These are phyloP conservation scores for Prunus fruticosa DNA, from an alignment of 306 rosid genomes.

Conservation along the genomic window DNA sequence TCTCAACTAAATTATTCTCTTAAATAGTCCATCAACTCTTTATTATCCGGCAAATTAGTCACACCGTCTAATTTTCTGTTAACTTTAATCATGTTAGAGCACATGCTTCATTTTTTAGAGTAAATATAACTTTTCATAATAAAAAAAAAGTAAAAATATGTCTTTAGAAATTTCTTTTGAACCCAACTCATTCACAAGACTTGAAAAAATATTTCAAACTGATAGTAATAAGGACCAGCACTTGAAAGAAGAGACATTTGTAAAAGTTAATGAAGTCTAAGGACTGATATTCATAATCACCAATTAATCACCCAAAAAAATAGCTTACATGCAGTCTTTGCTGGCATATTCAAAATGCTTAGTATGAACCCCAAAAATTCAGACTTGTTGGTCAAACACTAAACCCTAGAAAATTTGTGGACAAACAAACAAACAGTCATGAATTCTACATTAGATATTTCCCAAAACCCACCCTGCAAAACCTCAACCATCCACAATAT, in stretches of 20 bases:
- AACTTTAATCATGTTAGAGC: too few species aligned
- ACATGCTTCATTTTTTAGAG: too few species aligned
- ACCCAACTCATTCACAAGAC: neutral
- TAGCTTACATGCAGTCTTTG: neutral
- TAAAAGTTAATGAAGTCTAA: too few species aligned
- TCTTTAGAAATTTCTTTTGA: neutral
- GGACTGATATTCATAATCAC: too few species aligned
- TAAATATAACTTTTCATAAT: neutral
- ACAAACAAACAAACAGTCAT: neutral
- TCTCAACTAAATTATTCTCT: too few species aligned
- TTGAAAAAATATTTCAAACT: neutral
- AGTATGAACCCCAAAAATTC: neutral
- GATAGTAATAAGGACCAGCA: neutral
- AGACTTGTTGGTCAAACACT: constrained; percentile 1
- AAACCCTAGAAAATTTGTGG: neutral
- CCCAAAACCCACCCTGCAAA: constrained; percentile 3
- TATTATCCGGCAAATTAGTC: too few species aligned
- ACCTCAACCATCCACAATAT: neutral
- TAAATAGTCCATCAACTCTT: too few species aligned
- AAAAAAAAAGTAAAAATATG: neutral
- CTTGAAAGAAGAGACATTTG: too few species aligned
- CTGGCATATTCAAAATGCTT: neutral
- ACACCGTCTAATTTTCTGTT: too few species aligned
- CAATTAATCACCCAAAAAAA: too few species aligned
- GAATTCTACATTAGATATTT: neutral